Conservation (phyloP, 805 yeast genomes). For the Kodamaea neixiangensis region DNA sequence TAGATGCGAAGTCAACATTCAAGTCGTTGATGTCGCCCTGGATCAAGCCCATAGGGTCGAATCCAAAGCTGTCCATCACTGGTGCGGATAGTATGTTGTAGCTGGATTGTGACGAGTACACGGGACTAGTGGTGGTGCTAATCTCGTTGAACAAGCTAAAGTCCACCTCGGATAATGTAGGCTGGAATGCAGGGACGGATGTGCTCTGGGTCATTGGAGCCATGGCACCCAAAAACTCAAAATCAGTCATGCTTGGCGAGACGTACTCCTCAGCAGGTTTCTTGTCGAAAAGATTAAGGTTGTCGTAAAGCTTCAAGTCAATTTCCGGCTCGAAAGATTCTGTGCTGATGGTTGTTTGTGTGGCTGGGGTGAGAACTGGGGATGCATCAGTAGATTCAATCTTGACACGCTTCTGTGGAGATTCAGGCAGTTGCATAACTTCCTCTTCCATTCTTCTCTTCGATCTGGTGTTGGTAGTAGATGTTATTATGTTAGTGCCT, state of each 20-base stretch:
- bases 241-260: not conserved
- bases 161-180: not conserved
- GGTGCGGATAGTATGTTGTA: not conserved
- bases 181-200: not conserved
- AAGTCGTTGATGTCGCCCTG: slow-evolving; percentile 8
- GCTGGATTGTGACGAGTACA: not conserved
- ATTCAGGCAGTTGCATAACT: not conserved
- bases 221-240: not conserved
- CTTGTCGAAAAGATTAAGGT: slow-evolving; percentile 1
- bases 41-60: not conserved
- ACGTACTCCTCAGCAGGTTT: not conserved
- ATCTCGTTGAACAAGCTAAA: not conserved
- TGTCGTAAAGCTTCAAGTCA: not conserved
- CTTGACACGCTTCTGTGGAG: slow-evolving; percentile 15
- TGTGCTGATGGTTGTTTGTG: not conserved
- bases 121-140: not conserved
- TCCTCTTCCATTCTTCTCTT: not conserved
- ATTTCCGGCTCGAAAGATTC: not conserved
- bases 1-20: slow-evolving; percentile 9
- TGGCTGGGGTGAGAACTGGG: not conserved
- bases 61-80: slow-evolving; percentile 1
- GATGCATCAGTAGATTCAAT: slow-evolving; percentile 11
- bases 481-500: not conserved
- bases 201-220: not conserved
- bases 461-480: not conserved